These are phyloP conservation scores for Microcyclosporella mali DNA, from an alignment of 2,329 filamentous ascomycete genomes.

Conservation along the genomic window DNA sequence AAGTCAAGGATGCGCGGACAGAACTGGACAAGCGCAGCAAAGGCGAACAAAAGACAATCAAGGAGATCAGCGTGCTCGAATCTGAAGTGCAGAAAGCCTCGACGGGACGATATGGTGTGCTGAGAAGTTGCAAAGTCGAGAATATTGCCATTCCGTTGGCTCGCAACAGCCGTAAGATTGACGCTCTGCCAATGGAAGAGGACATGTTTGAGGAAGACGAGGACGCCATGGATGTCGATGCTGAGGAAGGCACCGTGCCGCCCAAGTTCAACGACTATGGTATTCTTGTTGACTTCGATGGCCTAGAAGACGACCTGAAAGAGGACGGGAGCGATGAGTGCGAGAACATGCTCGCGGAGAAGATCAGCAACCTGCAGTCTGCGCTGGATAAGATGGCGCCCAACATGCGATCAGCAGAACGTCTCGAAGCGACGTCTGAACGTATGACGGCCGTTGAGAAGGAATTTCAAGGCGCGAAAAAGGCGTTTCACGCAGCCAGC, in stretches of 20 bases:
- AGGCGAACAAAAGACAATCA: constrained; percentile 69
- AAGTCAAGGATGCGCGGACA: constrained; percentile 68
- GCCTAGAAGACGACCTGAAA: constrained; percentile 75
- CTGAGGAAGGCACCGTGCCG: constrained; percentile 48
- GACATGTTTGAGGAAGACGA: constrained; percentile 61
- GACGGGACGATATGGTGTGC: constrained; percentile 72
- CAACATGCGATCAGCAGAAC: constrained; percentile 92
- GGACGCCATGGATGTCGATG: constrained; percentile 90
- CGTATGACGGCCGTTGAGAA: constrained; percentile 78
- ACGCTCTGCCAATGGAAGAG: constrained; percentile 82
- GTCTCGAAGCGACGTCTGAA: constrained; percentile 76
- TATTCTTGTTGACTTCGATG: constrained; percentile 80
- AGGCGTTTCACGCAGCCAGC: constrained; percentile 65
- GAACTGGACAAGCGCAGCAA: constrained; percentile 80
- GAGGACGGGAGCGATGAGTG: constrained; percentile 64
- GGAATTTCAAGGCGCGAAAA: constrained; percentile 81
- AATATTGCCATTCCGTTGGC: constrained; percentile 80
- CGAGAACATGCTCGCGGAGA: constrained; percentile 71
- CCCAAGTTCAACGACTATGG: constrained; percentile 75
- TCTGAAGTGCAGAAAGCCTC: constrained; percentile 80
- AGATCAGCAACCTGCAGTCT: constrained; percentile 64
- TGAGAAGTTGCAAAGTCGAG: constrained; percentile 87
- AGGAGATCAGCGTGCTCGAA: constrained; percentile 72
- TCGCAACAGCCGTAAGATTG: constrained; percentile 63
- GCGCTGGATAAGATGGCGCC: constrained; percentile 93